Conservation (phyloP, 208 protist species). For the Trypanosomatidae sp. region DNA sequence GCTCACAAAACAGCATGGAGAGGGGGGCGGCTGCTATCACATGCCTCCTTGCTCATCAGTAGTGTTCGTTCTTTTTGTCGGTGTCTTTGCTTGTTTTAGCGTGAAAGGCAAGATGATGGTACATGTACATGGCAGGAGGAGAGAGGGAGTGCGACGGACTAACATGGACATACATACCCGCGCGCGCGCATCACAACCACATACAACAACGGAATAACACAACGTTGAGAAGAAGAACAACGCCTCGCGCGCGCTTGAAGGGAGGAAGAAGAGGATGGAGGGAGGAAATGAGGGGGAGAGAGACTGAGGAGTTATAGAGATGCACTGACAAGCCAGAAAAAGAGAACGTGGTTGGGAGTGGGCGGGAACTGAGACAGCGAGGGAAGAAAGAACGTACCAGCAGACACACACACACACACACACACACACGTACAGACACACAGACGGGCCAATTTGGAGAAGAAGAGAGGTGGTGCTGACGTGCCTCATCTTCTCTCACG, state of each 20-base stretch:
- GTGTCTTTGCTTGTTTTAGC: background rate
- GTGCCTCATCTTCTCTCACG: background rate
- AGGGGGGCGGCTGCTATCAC: no score
- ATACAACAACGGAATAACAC: background rate
- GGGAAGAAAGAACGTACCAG: background rate
- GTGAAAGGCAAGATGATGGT: background rate
- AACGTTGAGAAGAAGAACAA: background rate
- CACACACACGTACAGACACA: background rate
- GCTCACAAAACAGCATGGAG: no score
- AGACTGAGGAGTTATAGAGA: background rate
- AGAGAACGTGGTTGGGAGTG: background rate
- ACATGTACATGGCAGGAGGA: slow-evolving; percentile 13
- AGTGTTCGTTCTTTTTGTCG: background rate
- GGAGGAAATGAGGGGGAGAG: background rate
- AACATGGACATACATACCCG: background rate
- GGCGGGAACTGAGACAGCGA: background rate
- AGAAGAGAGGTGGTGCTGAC: background rate
- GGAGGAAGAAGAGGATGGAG: background rate
- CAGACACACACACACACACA: background rate
- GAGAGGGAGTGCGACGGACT: background rate
- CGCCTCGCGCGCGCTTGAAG: background rate
- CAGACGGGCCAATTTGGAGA: background rate
- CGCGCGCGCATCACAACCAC: background rate
- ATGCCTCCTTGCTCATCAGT: background rate
- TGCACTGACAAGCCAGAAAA: background rate